Percentiles rank a stretch among this genome's conserved stretches.
Evolutionary conservation across 148 eudicot species (phyloP).

Genomic region (Rhododendron ovatum): DNA sequence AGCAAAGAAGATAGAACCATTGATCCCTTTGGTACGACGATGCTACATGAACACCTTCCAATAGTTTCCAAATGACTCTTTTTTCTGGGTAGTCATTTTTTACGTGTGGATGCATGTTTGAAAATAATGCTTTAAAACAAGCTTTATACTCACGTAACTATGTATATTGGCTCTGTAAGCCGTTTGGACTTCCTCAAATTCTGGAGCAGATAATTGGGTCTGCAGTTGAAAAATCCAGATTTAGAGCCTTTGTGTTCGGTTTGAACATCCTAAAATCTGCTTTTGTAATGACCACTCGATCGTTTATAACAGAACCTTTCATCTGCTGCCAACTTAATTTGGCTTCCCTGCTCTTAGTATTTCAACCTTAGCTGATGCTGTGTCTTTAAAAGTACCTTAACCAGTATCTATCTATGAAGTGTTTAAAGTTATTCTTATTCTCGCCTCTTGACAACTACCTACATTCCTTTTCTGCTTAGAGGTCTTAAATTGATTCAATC

Average conservation of each 20-base stretch:
- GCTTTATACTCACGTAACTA: no score
- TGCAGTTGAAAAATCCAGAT: not conserved
- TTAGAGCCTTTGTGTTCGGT: not conserved
- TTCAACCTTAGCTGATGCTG: not conserved
- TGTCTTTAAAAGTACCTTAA: not conserved
- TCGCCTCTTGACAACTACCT: not conserved
- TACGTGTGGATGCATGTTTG: not conserved
- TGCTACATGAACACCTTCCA: not conserved
- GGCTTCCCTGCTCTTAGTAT: not conserved
- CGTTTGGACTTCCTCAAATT: not conserved
- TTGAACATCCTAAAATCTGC: not conserved
- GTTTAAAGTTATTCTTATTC: not conserved
- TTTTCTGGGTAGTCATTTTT: not conserved
- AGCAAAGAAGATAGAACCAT: not conserved
- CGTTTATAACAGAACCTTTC: not conserved
- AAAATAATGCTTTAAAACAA: not conserved
- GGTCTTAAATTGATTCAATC: not conserved
- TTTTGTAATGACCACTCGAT: not conserved
- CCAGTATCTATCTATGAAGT: not conserved
- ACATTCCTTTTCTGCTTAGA: not conserved
- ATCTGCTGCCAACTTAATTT: not conserved
- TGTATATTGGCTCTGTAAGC: no score
- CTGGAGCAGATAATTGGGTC: not conserved
- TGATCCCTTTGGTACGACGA: not conserved
- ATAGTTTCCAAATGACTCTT: not conserved